Evolutionary conservation across 352 stramenopile species (phyloP), one percentile per base, ranked within the genome.

Genomic region (Phytophthora fragariaefolia): DNA sequence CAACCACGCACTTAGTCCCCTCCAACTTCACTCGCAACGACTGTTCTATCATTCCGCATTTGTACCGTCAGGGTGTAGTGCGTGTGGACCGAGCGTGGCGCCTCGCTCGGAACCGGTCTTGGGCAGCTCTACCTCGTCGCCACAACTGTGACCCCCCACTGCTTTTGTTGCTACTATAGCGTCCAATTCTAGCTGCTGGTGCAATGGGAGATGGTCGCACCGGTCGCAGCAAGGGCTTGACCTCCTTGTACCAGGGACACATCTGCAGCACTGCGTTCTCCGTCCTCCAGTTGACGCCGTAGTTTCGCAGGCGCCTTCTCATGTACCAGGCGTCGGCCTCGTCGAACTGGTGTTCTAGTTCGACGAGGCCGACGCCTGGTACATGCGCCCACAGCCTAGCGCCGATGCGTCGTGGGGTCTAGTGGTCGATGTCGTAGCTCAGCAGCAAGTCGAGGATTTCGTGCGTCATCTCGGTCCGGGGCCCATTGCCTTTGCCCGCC

Each of bases 391-490:
- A 43, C 12, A 69, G 45, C 26, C 58, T 69, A 34, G 26, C n/a
- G 18, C 40, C 53, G 9, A 42, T 34, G 12, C 52, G 27, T 20
- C 45, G 13, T 36, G 4, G 32, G 2, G 52, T 53, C 12, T 56
- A 55, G 53, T 70, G 22, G 0, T 26, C 42, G 30, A 70, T 66
- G 27, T 40, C 63, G 13, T 57, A 30, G 7, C 18, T 18, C 23
- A 61, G 10, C 24, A 71, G 10, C 30, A 66, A 27, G 36, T 61
- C 47, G 26, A 57, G 66, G 26, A 71, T 50, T 32, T 71, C 63
- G 34, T 4, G 7, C 17, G 23, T 40, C 40, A 71, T 8, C 10
- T 13, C 18, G 18, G 15, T 20, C 12, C 30, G 28, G 6, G 56
- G 59, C 13, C 56, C 56, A 17, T 65, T 27, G 15, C 10, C 22